A percentile compares a stretch with the other conserved stretches of the same genome.
phyloP scores from a whole-genome alignment of 805 yeast genomes.

The Scheffersomyces ergatensis region DNA sequence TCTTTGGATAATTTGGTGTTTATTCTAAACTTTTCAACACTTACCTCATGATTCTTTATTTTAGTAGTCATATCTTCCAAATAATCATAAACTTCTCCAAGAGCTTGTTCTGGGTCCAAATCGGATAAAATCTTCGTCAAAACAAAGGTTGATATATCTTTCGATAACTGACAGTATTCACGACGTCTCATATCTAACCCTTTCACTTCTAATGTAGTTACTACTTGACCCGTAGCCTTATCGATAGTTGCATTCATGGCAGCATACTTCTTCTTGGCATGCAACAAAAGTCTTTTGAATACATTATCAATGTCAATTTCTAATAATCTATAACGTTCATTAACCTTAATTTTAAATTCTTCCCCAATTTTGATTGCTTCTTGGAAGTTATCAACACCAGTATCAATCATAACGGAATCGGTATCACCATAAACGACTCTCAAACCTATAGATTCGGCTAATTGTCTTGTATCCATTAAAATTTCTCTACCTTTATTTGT shows the following conservation, averaged over 20 bases:
- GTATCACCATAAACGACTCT: slow-evolving; percentile 97
- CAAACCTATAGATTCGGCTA: slow-evolving; percentile 82
- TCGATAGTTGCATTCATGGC: slow-evolving; percentile 67
- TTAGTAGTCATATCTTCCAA: slow-evolving; percentile 58
- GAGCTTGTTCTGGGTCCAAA: slow-evolving; percentile 72
- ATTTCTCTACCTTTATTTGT: slow-evolving; percentile 96
- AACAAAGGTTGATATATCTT: slow-evolving; percentile 77
- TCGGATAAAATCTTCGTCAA: slow-evolving; percentile 70
- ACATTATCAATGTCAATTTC: slow-evolving; percentile 96
- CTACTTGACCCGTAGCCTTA: slow-evolving; percentile 51
- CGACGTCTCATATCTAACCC: slow-evolving; percentile 97
- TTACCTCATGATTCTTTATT: slow-evolving; percentile 58
- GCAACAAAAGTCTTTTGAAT: slow-evolving; percentile 77
- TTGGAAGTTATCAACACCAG: slow-evolving; percentile 63
- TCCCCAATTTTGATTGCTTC: slow-evolving; percentile 85
- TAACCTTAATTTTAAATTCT: slow-evolving; percentile 79
- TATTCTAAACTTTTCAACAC: slow-evolving; percentile 70
- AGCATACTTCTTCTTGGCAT: slow-evolving; percentile 97
- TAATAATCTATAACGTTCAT: slow-evolving; percentile 79
- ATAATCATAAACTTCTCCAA: slow-evolving; percentile 68
- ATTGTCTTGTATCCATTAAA: slow-evolving; percentile 84
- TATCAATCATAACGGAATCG: slow-evolving; percentile 97
- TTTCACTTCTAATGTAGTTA: slow-evolving; percentile 73
- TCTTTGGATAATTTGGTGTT: slow-evolving; percentile 89
- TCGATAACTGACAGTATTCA: slow-evolving; percentile 91